phyloP scores from a whole-genome alignment of 352 stramenopile species.

The Globisporangium middletonii region DNA sequence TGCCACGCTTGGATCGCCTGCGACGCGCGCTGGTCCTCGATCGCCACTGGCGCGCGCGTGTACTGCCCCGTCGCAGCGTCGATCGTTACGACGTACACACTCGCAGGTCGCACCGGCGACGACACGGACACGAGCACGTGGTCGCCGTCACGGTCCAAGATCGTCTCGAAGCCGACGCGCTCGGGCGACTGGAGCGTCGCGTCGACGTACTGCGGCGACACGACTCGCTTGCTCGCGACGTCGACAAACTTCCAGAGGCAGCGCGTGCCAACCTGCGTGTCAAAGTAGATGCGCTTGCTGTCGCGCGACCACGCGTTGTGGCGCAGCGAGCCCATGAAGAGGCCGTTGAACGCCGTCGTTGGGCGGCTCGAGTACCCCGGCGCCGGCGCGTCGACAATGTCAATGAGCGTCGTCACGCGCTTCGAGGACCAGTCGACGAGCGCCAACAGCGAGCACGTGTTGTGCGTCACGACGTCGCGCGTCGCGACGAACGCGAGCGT shows the following conservation, averaged over 20 bases:
- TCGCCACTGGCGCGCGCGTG: constrained; percentile 20
- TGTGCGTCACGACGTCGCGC: constrained; percentile 61
- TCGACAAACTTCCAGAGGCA: constrained; percentile 68
- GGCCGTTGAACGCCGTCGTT: constrained; percentile 55
- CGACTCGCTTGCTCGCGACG: constrained; percentile 36
- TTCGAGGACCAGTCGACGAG: constrained; percentile 61
- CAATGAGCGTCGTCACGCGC: constrained; percentile 48
- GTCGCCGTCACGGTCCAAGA: constrained; percentile 41
- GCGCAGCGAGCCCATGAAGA: constrained; percentile 52
- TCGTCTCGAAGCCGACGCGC: constrained; percentile 34
- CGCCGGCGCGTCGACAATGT: constrained; percentile 53
- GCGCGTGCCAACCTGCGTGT: constrained; percentile 62
- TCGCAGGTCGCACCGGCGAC: constrained; percentile 47
- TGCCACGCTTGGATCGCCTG: constrained; percentile 56
- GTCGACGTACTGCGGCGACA: constrained; percentile 51
- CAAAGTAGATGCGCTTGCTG: constrained; percentile 51
- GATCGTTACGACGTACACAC: constrained; percentile 50
- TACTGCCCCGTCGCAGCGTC: constrained; percentile 41
- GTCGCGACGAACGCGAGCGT: constrained; percentile 69
- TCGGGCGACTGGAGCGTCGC: constrained; percentile 3
- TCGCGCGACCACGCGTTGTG: constrained; percentile 55
- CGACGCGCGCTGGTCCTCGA: constrained; percentile 38
- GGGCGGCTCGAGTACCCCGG: constrained; percentile 22
- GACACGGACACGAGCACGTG: constrained; percentile 44
- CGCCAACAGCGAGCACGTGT: constrained; percentile 63